phyloP scores from a whole-genome alignment of 768 basidiomycete genomes.

The Daedaleopsis nitida region DNA sequence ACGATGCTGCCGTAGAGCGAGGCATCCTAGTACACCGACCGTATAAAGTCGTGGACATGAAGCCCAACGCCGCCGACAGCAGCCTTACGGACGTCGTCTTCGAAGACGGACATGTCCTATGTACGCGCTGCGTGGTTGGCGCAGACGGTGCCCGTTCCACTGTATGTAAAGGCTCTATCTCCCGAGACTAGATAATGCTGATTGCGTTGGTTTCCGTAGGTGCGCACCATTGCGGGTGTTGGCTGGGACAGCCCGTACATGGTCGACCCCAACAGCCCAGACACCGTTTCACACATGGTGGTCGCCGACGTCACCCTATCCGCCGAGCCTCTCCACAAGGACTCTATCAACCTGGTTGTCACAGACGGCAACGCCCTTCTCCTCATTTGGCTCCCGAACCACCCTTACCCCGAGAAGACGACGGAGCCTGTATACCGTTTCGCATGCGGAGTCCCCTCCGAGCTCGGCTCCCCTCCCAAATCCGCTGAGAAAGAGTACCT shows the following conservation, averaged over 20 bases:
- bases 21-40: slow-evolving; percentile 41
- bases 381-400: slow-evolving; percentile 36
- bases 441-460: slow-evolving; percentile 40
- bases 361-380: slow-evolving; percentile 38
- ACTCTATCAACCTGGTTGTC: slow-evolving; percentile 29
- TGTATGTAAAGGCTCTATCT: slow-evolving; percentile 31
- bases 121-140: slow-evolving; percentile 48
- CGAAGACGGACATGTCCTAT: slow-evolving; percentile 46
- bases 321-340: slow-evolving; percentile 25
- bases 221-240: slow-evolving; percentile 44
- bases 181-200: background rate
- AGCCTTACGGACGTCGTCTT: slow-evolving; percentile 43
- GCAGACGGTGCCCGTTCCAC: slow-evolving; percentile 52
- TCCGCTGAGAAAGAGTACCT: no score
- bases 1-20: slow-evolving; percentile 32
- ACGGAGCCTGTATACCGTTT: slow-evolving; percentile 41
- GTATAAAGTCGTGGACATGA: slow-evolving; percentile 41
- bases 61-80: slow-evolving; percentile 28
- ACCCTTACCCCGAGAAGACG: slow-evolving; percentile 25
- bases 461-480: slow-evolving; percentile 32
- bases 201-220: slow-evolving; percentile 34
- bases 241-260: slow-evolving; percentile 48
- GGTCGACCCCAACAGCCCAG: slow-evolving; percentile 23
- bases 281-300: slow-evolving; percentile 41
- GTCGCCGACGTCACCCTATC: slow-evolving; percentile 48